phyloP scores from a whole-genome alignment of 345 rosid species.

The Raphanus sativus region DNA sequence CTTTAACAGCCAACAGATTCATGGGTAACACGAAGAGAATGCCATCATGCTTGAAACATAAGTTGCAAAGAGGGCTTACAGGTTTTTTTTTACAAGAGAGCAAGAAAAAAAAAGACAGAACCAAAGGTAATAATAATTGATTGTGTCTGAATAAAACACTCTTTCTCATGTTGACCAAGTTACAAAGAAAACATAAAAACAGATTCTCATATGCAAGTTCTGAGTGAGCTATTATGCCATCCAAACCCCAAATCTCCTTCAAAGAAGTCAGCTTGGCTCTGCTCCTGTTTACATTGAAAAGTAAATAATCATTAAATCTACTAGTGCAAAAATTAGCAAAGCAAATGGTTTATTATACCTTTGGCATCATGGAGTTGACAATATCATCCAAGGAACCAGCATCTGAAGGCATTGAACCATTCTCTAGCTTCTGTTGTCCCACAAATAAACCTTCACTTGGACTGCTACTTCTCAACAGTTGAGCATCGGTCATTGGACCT shows the following conservation, averaged over 20 bases:
- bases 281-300: conserved; percentile 48
- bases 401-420: conserved; percentile 38
- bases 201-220: conserved; percentile 45
- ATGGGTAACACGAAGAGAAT: too few species aligned
- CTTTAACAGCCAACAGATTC: not conserved
- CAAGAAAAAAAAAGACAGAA: conserved; percentile 1
- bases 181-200: not conserved
- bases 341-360: conserved; percentile 34
- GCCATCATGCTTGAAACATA: not conserved
- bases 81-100: not conserved
- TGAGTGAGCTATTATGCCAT: conserved; percentile 39
- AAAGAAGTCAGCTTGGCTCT: conserved; percentile 35
- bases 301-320: not conserved
- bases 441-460: conserved; percentile 41
- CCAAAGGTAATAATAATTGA: conserved; percentile 16
- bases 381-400: conserved; percentile 64
- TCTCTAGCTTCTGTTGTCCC: conserved; percentile 48
- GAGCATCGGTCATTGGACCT: conserved; percentile 39
- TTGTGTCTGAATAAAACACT: conserved; percentile 10
- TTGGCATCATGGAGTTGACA: conserved; percentile 48
- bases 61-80: not conserved
- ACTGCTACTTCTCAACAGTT: conserved; percentile 15
- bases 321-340: not conserved
- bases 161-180: conserved; percentile 21
- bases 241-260: conserved; percentile 48